Evolutionary conservation across 2,329 filamentous ascomycete genomes (phyloP).

Genomic region (Aureobasidium sp.): DNA sequence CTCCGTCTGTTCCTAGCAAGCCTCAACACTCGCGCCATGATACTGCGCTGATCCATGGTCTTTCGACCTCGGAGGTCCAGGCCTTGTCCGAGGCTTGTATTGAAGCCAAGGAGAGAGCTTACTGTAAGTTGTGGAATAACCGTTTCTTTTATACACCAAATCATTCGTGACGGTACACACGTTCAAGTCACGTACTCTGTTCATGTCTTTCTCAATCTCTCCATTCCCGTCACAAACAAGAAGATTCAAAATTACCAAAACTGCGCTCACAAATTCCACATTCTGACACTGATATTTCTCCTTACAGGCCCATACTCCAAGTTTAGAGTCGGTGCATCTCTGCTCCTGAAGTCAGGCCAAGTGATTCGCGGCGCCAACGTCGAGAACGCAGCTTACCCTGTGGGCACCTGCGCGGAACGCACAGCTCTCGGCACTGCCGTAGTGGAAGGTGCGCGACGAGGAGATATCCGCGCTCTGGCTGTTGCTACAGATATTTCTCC

Average conservation of each 20-base stretch:
- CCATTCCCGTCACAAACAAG: too few species aligned
- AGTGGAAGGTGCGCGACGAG: slow-evolving; percentile 35
- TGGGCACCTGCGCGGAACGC: slow-evolving; percentile 91
- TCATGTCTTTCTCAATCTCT: too few species aligned
- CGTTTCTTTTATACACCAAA: not conserved
- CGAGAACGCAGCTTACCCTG: slow-evolving; percentile 88
- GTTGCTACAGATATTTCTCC: slow-evolving; percentile 64
- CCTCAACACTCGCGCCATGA: slow-evolving; percentile 27
- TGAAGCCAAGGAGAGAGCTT: slow-evolving; percentile 67
- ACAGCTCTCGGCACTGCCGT: slow-evolving; percentile 81
- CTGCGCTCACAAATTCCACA: too few species aligned
- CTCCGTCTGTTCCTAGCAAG: slow-evolving; percentile 19
- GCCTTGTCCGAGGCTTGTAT: slow-evolving; percentile 54
- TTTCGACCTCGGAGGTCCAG: slow-evolving; percentile 56
- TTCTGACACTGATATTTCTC: not conserved
- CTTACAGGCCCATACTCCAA: slow-evolving; percentile 67
- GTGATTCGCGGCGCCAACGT: slow-evolving; percentile 71
- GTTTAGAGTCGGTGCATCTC: slow-evolving; percentile 79
- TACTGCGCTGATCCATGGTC: slow-evolving; percentile 37
- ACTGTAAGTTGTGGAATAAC: slow-evolving; percentile 50
- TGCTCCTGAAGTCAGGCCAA: slow-evolving; percentile 49
- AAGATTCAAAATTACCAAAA: too few species aligned
- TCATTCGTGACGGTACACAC: not conserved
- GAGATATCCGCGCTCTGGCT: slow-evolving; percentile 65
- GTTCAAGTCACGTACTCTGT: too few species aligned